Percentiles rank a stretch among this genome's conserved stretches.
Conservation (phyloP, 306 rosid species). For the Prunus campanulata region DNA sequence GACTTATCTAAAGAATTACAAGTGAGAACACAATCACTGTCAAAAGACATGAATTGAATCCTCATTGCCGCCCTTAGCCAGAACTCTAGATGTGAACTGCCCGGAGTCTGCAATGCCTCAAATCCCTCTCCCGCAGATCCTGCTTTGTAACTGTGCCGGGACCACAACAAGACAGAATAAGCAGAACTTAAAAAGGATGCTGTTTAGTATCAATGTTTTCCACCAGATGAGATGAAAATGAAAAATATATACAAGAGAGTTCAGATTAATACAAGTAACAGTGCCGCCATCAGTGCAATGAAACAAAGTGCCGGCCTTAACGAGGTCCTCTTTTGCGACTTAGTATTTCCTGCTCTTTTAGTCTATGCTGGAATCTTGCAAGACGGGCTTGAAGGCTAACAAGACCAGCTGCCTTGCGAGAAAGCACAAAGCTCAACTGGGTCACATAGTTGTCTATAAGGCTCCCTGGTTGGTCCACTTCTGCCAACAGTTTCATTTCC, state of each 20-base stretch:
- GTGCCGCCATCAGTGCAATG: slow-evolving; percentile 22
- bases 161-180: not conserved
- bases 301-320: slow-evolving; percentile 30
- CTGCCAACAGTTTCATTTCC: slow-evolving; percentile 97
- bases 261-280: slow-evolving; percentile 27
- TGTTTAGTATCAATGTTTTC: not conserved
- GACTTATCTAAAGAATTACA: slow-evolving; percentile 17
- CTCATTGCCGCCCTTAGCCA: slow-evolving; percentile 17
- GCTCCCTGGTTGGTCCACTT: slow-evolving; percentile 97
- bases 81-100: slow-evolving; percentile 24
- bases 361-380: slow-evolving; percentile 89
- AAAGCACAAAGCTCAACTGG: slow-evolving; percentile 81
- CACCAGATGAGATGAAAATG: not conserved
- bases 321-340: slow-evolving; percentile 88
- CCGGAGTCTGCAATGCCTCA: slow-evolving; percentile 3
- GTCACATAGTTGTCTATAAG: slow-evolving; percentile 81
- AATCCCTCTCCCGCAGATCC: slow-evolving; percentile 7
- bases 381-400: slow-evolving; percentile 94
- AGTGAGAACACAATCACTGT: slow-evolving; percentile 8
- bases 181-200: not conserved
- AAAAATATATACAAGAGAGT: slow-evolving; percentile 15
- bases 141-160: slow-evolving; percentile 11
- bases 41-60: slow-evolving; percentile 5
- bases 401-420: slow-evolving; percentile 91
- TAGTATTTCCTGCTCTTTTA: slow-evolving; percentile 89